Percentiles rank a stretch among this genome's conserved stretches.
These are phyloP conservation scores for Penicillium sclerotigenum DNA, from an alignment of 2,329 filamentous ascomycete species.

Conservation along the genomic window DNA sequence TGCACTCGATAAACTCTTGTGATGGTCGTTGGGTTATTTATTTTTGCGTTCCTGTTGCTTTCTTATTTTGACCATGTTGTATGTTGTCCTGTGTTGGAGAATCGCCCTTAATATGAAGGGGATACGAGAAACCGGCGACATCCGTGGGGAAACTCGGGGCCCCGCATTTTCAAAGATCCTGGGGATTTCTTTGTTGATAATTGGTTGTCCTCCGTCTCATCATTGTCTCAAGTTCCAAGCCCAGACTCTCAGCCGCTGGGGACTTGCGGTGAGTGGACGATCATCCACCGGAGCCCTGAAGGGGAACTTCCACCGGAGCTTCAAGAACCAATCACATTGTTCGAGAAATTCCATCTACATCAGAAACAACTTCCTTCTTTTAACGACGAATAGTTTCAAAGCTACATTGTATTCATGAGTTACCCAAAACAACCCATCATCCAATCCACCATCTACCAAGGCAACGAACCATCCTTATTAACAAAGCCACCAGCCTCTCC, in stretches of 20 bases:
- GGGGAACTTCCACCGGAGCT: background rate
- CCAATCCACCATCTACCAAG: background rate
- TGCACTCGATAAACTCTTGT: background rate
- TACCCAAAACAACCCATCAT: background rate
- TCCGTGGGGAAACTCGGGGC: background rate
- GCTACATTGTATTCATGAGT: background rate
- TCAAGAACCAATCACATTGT: background rate
- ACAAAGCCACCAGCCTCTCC: conserved; percentile 31
- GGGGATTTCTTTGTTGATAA: background rate
- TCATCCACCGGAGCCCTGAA: background rate
- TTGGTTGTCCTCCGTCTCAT: background rate
- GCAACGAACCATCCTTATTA: conserved; percentile 19
- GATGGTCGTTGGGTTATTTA: background rate
- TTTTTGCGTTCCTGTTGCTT: background rate
- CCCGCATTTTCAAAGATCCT: conserved; percentile 1
- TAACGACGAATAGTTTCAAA: background rate
- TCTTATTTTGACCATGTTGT: background rate
- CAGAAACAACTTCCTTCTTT: background rate
- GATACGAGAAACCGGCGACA: background rate
- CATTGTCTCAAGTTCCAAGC: background rate
- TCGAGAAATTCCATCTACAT: background rate
- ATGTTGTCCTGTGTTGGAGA: background rate
- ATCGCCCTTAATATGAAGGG: background rate
- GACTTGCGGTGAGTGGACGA: background rate
- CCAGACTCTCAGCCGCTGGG: background rate